Evolutionary conservation across 257 asterid species (phyloP).

Genomic region (Henckelia pumila): DNA sequence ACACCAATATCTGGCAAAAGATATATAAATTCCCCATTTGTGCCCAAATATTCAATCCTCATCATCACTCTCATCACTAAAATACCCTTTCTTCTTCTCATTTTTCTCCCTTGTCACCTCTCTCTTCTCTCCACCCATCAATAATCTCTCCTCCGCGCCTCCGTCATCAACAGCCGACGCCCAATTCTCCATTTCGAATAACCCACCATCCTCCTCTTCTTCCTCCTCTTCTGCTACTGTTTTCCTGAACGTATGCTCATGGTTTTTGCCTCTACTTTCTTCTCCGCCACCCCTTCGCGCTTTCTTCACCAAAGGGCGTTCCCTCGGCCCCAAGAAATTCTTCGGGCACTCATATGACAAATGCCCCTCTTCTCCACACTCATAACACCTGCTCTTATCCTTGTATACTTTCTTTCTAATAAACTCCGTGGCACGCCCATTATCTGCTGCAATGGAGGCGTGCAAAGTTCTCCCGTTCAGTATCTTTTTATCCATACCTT

Average conservation of each 20-base stretch:
- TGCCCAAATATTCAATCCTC: slow-evolving; percentile 45
- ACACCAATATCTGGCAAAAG: too few relatives aligned
- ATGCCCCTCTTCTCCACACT: slow-evolving; percentile 93
- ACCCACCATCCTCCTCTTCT: slow-evolving; percentile 46
- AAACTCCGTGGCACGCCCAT: slow-evolving; percentile 91
- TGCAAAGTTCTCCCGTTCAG: slow-evolving; percentile 75
- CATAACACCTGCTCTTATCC: slow-evolving; percentile 95
- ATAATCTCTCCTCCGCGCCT: slow-evolving; percentile 64
- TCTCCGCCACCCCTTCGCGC: slow-evolving; percentile 53
- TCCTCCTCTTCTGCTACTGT: slow-evolving; percentile 55
- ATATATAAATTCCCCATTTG: too few relatives aligned
- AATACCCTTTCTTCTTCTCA: slow-evolving; percentile 79
- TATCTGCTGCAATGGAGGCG: slow-evolving; percentile 92
- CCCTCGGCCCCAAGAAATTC: slow-evolving; percentile 76
- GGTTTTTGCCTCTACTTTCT: slow-evolving; percentile 29
- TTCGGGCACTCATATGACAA: slow-evolving; percentile 88
- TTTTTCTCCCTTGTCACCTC: slow-evolving; percentile 41
- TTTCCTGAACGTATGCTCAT: slow-evolving; percentile 29
- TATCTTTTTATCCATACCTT: slow-evolving; percentile 63
- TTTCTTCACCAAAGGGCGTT: slow-evolving; percentile 75
- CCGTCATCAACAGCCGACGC: slow-evolving; percentile 84
- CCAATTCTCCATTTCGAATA: slow-evolving; percentile 75
- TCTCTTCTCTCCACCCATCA: slow-evolving; percentile 34
- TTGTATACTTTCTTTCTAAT: slow-evolving; percentile 73
- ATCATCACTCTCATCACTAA: slow-evolving; percentile 90